Percentiles rank a stretch among this genome's conserved stretches.
Conservation (phyloP, 2,329 filamentous ascomycete species). For the Exophiala bonariae region DNA sequence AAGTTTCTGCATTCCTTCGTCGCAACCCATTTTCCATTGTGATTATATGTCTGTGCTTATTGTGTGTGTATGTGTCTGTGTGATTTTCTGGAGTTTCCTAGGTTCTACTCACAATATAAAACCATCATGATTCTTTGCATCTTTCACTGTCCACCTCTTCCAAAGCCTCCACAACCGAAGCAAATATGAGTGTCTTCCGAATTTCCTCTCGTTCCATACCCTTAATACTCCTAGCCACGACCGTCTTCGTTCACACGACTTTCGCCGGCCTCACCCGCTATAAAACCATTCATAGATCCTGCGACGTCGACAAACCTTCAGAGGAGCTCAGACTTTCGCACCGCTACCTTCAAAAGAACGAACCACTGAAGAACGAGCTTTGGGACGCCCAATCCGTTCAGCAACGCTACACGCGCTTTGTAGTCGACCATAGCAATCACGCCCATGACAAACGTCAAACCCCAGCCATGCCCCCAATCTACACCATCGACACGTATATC, state of each 20-base stretch:
- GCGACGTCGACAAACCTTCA: constrained; percentile 15
- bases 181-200: too few relatives aligned
- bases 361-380: constrained; percentile 21
- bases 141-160: too few relatives aligned
- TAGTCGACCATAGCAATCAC: background rate
- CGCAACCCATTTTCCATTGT: background rate
- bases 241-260: background rate
- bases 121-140: too few relatives aligned
- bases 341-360: constrained; percentile 14
- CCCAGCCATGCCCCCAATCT: constrained; percentile 2
- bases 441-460: constrained; percentile 11
- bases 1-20: constrained; percentile 1
- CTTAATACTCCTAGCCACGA: constrained; percentile 6
- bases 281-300: constrained; percentile 15
- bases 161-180: too few relatives aligned
- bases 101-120: too few relatives aligned
- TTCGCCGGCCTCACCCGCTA: constrained; percentile 16
- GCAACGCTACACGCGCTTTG: constrained; percentile 2
- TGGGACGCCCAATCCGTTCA: constrained; percentile 17
- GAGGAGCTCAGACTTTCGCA: constrained; percentile 20
- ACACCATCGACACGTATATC: constrained; percentile 38
- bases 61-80: too few relatives aligned
- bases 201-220: background rate
- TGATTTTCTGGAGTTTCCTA: too few relatives aligned
- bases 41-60: too few relatives aligned